Evolutionary conservation across 257 asterid genomes (phyloP).

Genomic region (Knoxia roxburghii): DNA sequence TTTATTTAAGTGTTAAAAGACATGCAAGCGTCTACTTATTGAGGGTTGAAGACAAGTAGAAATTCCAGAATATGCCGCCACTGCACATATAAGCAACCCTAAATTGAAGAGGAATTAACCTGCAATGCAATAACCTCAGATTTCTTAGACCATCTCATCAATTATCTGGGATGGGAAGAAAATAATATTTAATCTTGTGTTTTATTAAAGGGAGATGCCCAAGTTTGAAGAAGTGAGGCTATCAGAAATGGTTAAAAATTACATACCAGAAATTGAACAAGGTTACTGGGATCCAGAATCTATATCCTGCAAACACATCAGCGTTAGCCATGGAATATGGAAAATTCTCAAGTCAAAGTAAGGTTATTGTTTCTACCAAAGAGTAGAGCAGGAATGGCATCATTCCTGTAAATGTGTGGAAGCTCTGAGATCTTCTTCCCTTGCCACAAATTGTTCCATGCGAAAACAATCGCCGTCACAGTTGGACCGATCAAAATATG

Average conservation of each 20-base stretch:
- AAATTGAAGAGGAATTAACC: conserved; percentile 83
- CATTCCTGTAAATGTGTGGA: conserved; percentile 77
- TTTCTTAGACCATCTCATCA: not conserved
- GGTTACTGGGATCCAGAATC: conserved; percentile 96
- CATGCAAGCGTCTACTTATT: conserved; percentile 59
- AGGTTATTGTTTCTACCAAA: conserved; percentile 42
- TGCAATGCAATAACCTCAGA: conserved; percentile 22
- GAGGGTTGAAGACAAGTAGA: conserved; percentile 72
- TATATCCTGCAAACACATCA: conserved; percentile 62
- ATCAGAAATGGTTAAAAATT: not conserved
- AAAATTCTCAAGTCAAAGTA: not conserved
- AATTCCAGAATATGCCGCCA: conserved; percentile 93
- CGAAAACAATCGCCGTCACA: conserved; percentile 73
- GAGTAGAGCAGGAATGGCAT: conserved; percentile 76
- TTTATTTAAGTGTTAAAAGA: no score
- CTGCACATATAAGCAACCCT: conserved; percentile 94
- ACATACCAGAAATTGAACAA: conserved; percentile 83
- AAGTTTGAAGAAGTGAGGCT: no score
- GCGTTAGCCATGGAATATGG: not conserved
- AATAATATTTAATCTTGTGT: no score
- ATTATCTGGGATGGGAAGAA: no score
- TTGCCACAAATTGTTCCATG: conserved; percentile 85
- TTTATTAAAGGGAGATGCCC: no score
- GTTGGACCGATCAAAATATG: conserved; percentile 76
- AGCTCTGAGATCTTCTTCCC: conserved; percentile 81